Percentiles rank a stretch among this genome's conserved stretches.
Evolutionary conservation across 2,329 filamentous ascomycete species (phyloP).

Genomic region (Rugonectria rugulosa): DNA sequence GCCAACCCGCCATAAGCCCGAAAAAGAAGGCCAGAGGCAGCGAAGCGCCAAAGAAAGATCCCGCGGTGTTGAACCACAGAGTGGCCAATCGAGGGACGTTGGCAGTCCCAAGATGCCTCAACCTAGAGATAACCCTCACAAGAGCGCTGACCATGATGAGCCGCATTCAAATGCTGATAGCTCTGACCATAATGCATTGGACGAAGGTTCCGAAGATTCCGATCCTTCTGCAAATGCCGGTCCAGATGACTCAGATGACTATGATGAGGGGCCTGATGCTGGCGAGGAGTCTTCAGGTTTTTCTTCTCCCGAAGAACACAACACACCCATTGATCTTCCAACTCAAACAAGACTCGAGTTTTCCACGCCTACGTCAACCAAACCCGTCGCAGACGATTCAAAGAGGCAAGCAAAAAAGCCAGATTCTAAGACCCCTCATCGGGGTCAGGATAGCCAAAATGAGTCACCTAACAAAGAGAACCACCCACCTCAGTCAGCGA

Average conservation of each 20-base stretch:
- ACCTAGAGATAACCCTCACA: neutral
- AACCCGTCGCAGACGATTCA: neutral
- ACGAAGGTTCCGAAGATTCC: neutral
- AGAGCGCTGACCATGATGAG: neutral
- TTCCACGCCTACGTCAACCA: neutral
- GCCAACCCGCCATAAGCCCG: neutral
- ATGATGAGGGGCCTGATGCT: neutral
- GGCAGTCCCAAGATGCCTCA: neutral
- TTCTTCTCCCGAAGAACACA: neutral
- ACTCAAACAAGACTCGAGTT: neutral
- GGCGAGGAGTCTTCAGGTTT: neutral
- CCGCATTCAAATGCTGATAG: neutral
- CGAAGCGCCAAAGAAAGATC: too few relatives aligned
- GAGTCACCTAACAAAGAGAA: neutral
- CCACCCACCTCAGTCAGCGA: neutral
- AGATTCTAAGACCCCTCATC: neutral
- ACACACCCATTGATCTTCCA: neutral
- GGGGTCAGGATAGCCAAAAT: neutral
- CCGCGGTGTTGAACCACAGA: too few relatives aligned
- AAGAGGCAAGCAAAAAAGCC: neutral
- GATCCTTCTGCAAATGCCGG: neutral
- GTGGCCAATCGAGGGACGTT: neutral
- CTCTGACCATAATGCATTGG: neutral
- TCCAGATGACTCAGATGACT: neutral
- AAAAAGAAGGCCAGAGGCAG: neutral